Base-by-base conservation (phyloP, 345 rosid genomes). In the Lepidium africanum region DNA sequence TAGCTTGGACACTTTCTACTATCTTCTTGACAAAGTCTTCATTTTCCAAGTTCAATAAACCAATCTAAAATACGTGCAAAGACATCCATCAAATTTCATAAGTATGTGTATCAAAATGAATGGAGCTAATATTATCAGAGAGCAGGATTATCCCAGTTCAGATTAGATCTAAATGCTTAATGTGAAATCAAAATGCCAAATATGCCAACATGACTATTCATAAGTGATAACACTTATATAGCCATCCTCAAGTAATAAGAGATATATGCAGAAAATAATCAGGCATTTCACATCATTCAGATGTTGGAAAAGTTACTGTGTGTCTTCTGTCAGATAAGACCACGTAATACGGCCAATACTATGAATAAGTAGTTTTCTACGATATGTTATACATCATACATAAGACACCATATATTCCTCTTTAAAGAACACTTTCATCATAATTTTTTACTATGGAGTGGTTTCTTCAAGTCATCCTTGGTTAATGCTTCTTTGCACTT, bases 11-110 rank as follows among this genome's bases (percentile, higher is more conserved):
- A 37, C 30, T 80, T 67, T 84, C 91, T 67, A 89, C 81, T 32
- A 89, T 9, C 59, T 73, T 79, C 70, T 45, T 54, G 25, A 83
- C 96, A 21, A 85, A 89, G n/a, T 89, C 96, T 79, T 95, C 99
- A 50, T 95, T 83, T 69, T 91, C 99, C 90, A 89, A 78, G 84
- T 95, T 91, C 83, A 95, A 50, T 73, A 95, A 77, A 45, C 96
- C 97, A 80, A 89, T 79, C 97, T 95, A 67, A 42, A 47, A 64
- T 56, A 65, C 68, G 33, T 14, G 54, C 46, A 69, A 62, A 60
- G 53, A 63, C 37, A 62, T 46, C 47, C 45, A 61, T 45, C 64
- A 74, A 15, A 14, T 5, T 25, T 17, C 6, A 3, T 30, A 23
- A 50, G 42, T 50, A 51, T 30, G 23, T 36, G 41, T 37, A 25